Percentiles rank a stretch among this genome's conserved stretches.
These are phyloP conservation scores for Tolypocladium nubicola DNA, from an alignment of 2,329 filamentous ascomycete species.

Conservation along the genomic window DNA sequence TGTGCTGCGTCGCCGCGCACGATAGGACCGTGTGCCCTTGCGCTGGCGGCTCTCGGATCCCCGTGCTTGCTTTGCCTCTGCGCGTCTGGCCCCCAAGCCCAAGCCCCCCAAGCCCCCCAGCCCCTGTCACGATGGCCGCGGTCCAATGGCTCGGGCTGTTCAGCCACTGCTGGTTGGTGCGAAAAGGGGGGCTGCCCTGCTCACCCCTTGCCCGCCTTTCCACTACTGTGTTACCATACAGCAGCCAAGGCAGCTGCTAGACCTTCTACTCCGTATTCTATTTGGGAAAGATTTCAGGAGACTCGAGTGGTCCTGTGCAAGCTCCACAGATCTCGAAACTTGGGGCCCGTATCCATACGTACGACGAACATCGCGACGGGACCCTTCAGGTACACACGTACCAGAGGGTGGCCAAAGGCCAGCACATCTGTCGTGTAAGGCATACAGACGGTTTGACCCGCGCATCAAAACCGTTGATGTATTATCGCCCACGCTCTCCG, in stretches of 20 bases:
- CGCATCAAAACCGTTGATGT: not conserved
- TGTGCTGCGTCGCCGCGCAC: not conserved
- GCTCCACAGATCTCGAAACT: not conserved
- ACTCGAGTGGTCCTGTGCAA: not conserved
- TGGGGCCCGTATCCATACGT: not conserved
- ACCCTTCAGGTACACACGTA: too few relatives aligned
- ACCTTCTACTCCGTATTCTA: too few relatives aligned
- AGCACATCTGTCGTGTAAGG: not conserved
- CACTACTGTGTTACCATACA: too few relatives aligned
- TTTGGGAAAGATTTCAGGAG: not conserved
- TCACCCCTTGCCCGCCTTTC: not conserved
- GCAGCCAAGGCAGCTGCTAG: not conserved
- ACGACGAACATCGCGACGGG: not conserved
- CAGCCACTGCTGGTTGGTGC: too few relatives aligned
- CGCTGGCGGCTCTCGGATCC: not conserved
- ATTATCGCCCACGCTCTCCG: not conserved
- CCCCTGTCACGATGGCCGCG: too few relatives aligned
- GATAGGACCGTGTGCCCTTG: not conserved
- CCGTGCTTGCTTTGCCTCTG: not conserved
- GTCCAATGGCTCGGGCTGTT: too few relatives aligned
- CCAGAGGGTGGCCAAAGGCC: not conserved
- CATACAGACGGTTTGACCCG: not conserved
- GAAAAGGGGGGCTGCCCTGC: not conserved
- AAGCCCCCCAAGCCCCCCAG: too few relatives aligned
- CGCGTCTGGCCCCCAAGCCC: not conserved